Evolutionary conservation across 257 asterid species (phyloP).

Genomic region (Salvia miltiorrhiza): DNA sequence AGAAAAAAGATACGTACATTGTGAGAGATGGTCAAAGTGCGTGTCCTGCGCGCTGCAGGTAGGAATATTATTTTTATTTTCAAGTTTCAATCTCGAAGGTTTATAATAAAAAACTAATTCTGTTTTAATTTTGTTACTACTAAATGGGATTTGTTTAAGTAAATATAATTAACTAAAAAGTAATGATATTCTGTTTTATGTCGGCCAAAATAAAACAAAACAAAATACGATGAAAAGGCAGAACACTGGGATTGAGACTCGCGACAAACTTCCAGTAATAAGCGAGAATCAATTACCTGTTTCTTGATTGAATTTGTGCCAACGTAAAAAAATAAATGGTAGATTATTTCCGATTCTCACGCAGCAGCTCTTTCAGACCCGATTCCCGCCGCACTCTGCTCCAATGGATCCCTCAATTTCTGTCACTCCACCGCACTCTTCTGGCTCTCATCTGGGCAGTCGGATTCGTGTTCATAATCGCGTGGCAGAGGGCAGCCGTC

Average conservation of each 20-base stretch:
- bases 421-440: conserved; percentile 39
- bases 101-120: too few relatives aligned
- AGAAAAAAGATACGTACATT: too few relatives aligned
- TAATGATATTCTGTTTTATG: too few relatives aligned
- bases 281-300: neutral
- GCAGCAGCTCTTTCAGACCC: conserved; percentile 34
- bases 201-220: too few relatives aligned
- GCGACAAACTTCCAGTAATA: neutral
- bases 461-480: conserved; percentile 58
- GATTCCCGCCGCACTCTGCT: conserved; percentile 29
- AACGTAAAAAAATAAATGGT: conserved; percentile 37
- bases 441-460: conserved; percentile 62
- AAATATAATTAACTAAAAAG: too few relatives aligned
- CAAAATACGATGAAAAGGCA: too few relatives aligned
- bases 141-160: too few relatives aligned
- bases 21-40: neutral
- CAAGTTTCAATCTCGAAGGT: too few relatives aligned
- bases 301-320: neutral
- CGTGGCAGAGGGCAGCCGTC: conserved; percentile 63
- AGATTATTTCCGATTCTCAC: conserved; percentile 42
- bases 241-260: neutral
- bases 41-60: neutral
- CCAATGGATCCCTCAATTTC: conserved; percentile 31
- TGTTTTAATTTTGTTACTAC: too few relatives aligned
- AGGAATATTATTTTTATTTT: too few relatives aligned